phyloP scores from a whole-genome alignment of 2,329 filamentous ascomycete species.

The Ceratocystis alfenasii region DNA sequence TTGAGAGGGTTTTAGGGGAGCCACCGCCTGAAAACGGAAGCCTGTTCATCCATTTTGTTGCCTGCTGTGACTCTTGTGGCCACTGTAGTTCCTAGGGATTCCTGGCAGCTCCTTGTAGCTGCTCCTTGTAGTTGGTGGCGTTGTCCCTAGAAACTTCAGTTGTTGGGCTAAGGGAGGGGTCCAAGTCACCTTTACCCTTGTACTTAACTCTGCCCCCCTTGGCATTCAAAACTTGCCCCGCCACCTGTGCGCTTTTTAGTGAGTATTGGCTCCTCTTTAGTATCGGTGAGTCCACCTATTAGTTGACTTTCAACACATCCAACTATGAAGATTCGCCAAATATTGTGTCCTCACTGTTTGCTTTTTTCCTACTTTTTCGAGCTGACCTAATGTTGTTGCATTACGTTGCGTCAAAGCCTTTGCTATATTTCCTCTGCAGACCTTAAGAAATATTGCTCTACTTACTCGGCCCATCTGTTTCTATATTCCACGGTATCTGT shows the following conservation, averaged over 20 bases:
- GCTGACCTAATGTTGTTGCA: background rate
- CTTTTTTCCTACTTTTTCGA: background rate
- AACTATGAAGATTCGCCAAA: background rate
- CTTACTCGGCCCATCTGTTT: background rate
- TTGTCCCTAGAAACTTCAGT: no score
- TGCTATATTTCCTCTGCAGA: background rate
- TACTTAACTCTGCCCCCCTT: background rate
- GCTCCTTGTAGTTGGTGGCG: background rate
- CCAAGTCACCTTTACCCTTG: background rate
- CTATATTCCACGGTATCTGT: background rate
- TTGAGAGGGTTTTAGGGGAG: background rate
- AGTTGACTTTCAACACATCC: background rate
- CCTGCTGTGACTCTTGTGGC: constrained; percentile 12
- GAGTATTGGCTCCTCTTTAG: background rate
- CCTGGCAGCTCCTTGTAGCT: background rate
- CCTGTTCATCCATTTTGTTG: background rate
- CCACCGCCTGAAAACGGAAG: constrained; percentile 17
- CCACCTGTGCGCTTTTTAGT: background rate
- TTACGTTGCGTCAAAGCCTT: background rate
- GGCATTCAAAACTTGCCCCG: background rate
- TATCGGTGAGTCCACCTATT: background rate
- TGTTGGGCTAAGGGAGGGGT: background rate
- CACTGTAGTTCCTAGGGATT: constrained; percentile 1
- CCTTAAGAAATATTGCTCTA: background rate
- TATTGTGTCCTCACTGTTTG: background rate